These are phyloP conservation scores for Boletellus emodensis DNA, from an alignment of 768 basidiomycete genomes.

Conservation along the genomic window DNA sequence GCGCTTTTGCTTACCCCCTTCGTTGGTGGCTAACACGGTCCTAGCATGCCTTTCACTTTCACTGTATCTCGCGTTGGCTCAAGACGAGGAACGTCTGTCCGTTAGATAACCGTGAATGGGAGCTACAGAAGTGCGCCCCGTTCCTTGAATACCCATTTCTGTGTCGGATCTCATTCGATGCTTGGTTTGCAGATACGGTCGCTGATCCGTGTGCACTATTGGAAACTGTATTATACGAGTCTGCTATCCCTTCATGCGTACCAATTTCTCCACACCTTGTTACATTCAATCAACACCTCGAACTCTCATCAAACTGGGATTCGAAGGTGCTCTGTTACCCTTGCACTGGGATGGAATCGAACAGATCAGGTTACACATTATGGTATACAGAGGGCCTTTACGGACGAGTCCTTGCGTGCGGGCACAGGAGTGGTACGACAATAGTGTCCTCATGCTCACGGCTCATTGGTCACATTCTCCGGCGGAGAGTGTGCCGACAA, in stretches of 20 bases:
- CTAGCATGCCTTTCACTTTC: slow-evolving; percentile 99
- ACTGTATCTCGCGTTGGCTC: slow-evolving; percentile 98
- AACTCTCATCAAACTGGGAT: background rate
- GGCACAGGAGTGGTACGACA: background rate
- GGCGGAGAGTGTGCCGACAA: slow-evolving; percentile 4
- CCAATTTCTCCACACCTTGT: background rate
- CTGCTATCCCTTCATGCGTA: slow-evolving; percentile 11
- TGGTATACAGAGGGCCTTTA: too few relatives aligned
- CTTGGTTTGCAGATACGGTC: slow-evolving; percentile 36
- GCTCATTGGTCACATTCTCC: background rate
- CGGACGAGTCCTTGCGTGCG: too few relatives aligned
- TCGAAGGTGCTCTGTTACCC: background rate
- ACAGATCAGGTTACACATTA: too few relatives aligned
- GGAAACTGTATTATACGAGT: slow-evolving; percentile 20
- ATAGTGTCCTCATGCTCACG: background rate
- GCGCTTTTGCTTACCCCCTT: background rate
- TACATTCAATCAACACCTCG: background rate
- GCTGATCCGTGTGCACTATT: slow-evolving; percentile 23
- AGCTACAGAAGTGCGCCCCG: slow-evolving; percentile 83
- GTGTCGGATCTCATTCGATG: background rate
- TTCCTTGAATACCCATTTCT: background rate
- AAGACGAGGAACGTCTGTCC: slow-evolving; percentile 97
- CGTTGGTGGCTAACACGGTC: background rate
- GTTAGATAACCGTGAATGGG: slow-evolving; percentile 95
- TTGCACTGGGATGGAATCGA: too few relatives aligned